Conservation (phyloP, 192 early-diverging fungal genomes). For the Entomortierella chlamydospora region DNA sequence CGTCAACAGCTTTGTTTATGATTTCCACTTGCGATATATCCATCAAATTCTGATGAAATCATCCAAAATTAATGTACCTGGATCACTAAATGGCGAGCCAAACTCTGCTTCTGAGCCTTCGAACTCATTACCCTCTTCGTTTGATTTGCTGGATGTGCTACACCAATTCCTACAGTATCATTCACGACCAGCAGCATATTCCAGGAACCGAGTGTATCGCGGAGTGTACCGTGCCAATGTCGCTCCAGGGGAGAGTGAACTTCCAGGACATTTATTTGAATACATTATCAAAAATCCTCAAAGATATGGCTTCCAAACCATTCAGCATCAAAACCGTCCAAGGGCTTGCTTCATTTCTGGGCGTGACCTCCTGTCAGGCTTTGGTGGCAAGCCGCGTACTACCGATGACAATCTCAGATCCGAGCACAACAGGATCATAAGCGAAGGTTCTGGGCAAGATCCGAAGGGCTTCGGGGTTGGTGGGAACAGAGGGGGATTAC, state of each 20-base stretch:
- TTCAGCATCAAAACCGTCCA: conserved; percentile 51
- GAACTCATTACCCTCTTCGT: conserved; percentile 38
- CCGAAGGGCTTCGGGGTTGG: conserved; percentile 41
- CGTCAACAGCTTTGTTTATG: conserved; percentile 72
- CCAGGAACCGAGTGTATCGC: conserved; percentile 65
- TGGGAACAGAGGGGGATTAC: conserved; percentile 14
- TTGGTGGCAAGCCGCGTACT: background rate
- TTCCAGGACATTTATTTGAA: conserved; percentile 52
- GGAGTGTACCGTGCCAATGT: conserved; percentile 55
- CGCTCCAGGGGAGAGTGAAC: conserved; percentile 32
- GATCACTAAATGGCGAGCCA: background rate
- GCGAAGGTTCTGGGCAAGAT: background rate
- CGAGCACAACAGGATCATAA: conserved; percentile 1
- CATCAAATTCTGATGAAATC: conserved; percentile 58
- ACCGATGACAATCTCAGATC: background rate
- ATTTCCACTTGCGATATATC: conserved; percentile 68
- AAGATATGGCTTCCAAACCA: conserved; percentile 55
- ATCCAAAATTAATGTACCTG: conserved; percentile 16
- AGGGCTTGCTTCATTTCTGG: conserved; percentile 60
- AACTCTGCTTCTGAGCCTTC: conserved; percentile 1
- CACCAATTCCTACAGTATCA: conserved; percentile 59
- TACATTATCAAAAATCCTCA: conserved; percentile 59
- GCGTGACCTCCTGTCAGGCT: conserved; percentile 29
- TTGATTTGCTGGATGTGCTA: conserved; percentile 63
- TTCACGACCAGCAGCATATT: conserved; percentile 57